Base-by-base conservation (phyloP, 2,329 filamentous ascomycete genomes). In the Talaromyces islandicus region DNA sequence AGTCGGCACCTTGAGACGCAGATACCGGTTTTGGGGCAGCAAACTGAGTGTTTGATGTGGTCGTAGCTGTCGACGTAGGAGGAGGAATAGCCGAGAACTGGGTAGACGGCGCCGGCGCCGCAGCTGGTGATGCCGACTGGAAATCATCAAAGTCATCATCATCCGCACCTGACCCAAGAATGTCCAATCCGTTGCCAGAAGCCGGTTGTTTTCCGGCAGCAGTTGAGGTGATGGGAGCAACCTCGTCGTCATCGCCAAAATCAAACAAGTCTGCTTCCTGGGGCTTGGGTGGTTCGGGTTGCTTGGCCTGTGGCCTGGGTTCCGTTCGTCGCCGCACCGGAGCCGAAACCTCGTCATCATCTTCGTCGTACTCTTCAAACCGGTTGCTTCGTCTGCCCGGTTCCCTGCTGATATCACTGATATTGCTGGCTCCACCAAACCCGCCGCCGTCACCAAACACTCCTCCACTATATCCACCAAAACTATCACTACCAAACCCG, bases 141-240 rank as follows among this genome's bases (percentile, higher is more conserved):
- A 97, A 97, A 71, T 99, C 94, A 71, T 97, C 94, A 70, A 97
- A 97, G 64, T 97, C 94, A 66, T 96, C 92, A 64, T 97, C 93
- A 56, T 85, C 86, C 48, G 76, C 75, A 17, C 76, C 69, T 50
- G 77, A 71, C 29, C 73, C 69, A 54, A 86, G 71, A 17, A 80
- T 75, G 51, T 79, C 78, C 54, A 86, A 66, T 14, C 78, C 79
- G 48, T 73, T 75, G 54, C 79, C 77, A 56, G 73, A 73, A 53
- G 77, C 78, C 10, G 83, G 79, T 63, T 77, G 70, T 63, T 78
- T 71, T 54, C 75, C 73, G 19, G 74, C 75, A 24, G 75, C 73
- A 27, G 78, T 72, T 7, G 77, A 74, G 35, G 76, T 68, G 25
- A 75, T 69, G 21, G 76, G 71, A 61, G 78, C 70, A 2, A 88